These are phyloP conservation scores for Termitomyces sp. DNA, from an alignment of 768 basidiomycete species.

Conservation along the genomic window DNA sequence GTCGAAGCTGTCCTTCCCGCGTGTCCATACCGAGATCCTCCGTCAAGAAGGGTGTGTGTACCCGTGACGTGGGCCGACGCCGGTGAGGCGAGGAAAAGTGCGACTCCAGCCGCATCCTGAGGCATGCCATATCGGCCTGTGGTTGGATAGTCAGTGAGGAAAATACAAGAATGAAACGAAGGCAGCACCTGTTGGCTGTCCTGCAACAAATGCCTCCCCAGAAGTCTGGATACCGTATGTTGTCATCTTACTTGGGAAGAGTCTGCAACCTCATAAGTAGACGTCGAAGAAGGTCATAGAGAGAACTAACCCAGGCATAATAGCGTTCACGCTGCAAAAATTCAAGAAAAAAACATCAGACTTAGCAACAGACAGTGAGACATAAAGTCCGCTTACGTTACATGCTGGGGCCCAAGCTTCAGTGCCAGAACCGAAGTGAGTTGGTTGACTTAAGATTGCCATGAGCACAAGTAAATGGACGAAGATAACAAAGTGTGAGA, in stretches of 20 bases:
- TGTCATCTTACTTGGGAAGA: conserved; percentile 87
- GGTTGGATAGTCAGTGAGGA: background rate
- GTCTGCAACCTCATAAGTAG: conserved; percentile 27
- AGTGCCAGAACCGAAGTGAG: conserved; percentile 70
- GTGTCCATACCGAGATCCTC: conserved; percentile 42
- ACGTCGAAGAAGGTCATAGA: background rate
- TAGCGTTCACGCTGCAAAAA: conserved; percentile 70
- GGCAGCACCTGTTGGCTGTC: conserved; percentile 62
- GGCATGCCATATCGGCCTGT: conserved; percentile 63
- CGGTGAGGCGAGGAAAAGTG: conserved; percentile 65
- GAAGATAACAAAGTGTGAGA: background rate
- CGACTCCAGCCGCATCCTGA: conserved; percentile 68
- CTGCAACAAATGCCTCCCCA: conserved; percentile 46
- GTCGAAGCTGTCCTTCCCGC: background rate
- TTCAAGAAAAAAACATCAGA: background rate
- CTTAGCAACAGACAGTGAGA: background rate
- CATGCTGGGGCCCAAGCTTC: conserved; percentile 52
- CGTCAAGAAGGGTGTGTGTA: conserved; percentile 68
- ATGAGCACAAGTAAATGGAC: background rate
- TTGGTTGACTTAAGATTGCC: conserved; percentile 56
- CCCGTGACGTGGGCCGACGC: conserved; percentile 76
- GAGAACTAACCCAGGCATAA: conserved; percentile 63
- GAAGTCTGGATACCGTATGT: conserved; percentile 57
- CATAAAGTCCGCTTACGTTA: conserved; percentile 56
- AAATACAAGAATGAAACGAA: background rate